Evolutionary conservation across 768 basidiomycete genomes (phyloP).

Genomic region (Leccinum aurantiacum): DNA sequence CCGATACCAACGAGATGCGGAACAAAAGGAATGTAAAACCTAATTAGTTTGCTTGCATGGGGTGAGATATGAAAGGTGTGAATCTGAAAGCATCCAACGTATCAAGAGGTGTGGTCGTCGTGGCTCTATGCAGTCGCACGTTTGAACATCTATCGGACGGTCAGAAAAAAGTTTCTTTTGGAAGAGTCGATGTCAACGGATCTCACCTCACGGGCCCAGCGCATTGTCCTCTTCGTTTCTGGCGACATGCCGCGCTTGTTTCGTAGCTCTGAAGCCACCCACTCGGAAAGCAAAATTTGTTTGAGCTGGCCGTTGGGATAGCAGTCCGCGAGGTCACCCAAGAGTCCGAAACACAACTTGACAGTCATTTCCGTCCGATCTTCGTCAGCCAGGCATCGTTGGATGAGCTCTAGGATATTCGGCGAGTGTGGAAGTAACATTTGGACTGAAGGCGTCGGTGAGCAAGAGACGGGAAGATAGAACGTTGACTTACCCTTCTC

Average conservation of each 20-base stretch:
- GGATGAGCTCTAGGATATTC: slow-evolving; percentile 77
- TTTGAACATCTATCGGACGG: slow-evolving; percentile 65
- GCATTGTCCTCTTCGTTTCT: slow-evolving; percentile 85
- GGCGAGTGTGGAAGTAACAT: slow-evolving; percentile 66
- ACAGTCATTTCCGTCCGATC: slow-evolving; percentile 79
- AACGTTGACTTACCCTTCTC: slow-evolving; percentile 54
- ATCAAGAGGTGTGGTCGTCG: slow-evolving; percentile 11
- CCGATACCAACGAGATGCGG: slow-evolving; percentile 3
- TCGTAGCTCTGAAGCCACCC: slow-evolving; percentile 75
- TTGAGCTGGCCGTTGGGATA: slow-evolving; percentile 83
- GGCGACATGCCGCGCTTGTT: slow-evolving; percentile 68
- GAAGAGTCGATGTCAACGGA: neutral
- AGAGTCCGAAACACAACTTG: slow-evolving; percentile 75
- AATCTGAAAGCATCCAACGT: slow-evolving; percentile 31
- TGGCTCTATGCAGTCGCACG: slow-evolving; percentile 66
- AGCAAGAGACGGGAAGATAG: neutral
- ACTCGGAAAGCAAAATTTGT: slow-evolving; percentile 72
- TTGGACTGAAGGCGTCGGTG: slow-evolving; percentile 6
- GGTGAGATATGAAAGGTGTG: slow-evolving; percentile 32
- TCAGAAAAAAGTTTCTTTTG: neutral
- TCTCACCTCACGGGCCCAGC: slow-evolving; percentile 91
- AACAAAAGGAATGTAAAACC: slow-evolving; percentile 19
- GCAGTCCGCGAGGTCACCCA: slow-evolving; percentile 91
- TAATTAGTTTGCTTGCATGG: slow-evolving; percentile 53
- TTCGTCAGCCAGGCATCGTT: slow-evolving; percentile 74